Evolutionary conservation across 768 basidiomycete genomes (phyloP).

Genomic region (Lentinula guzmanii): DNA sequence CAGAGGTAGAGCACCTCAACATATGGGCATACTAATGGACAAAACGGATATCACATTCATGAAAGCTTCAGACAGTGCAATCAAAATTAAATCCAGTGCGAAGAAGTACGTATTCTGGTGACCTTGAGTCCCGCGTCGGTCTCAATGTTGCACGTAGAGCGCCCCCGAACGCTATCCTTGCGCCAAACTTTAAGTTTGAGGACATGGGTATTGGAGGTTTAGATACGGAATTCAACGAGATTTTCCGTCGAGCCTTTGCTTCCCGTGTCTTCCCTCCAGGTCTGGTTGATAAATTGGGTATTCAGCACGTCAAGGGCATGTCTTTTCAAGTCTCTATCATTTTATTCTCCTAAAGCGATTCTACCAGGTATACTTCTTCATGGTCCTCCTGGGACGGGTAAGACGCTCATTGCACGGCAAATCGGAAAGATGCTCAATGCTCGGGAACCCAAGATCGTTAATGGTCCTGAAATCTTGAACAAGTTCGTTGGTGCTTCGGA

Average conservation of each 20-base stretch:
- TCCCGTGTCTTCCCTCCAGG: constrained; percentile 98
- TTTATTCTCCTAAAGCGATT: neutral
- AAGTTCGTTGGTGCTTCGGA: constrained; percentile 97
- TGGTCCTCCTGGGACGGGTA: constrained; percentile 97
- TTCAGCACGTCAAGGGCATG: constrained; percentile 94
- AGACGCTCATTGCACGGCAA: constrained; percentile 96
- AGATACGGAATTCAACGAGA: constrained; percentile 90
- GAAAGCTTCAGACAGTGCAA: constrained; percentile 73
- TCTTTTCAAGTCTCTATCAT: neutral
- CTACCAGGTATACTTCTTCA: constrained; percentile 80
- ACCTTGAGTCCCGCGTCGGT: neutral
- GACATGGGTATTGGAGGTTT: constrained; percentile 99
- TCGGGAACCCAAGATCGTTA: constrained; percentile 95
- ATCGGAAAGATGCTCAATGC: constrained; percentile 99
- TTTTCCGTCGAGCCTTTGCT: constrained; percentile 98
- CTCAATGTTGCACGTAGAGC: constrained; percentile 39
- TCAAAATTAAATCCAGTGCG: constrained; percentile 88
- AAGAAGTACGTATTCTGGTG: constrained; percentile 62
- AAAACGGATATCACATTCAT: constrained; percentile 89
- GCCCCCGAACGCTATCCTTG: constrained; percentile 90
- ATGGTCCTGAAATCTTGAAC: constrained; percentile 95
- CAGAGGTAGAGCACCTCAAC: constrained; percentile 17
- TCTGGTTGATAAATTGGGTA: constrained; percentile 95
- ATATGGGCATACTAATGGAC: constrained; percentile 78
- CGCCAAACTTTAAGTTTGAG: constrained; percentile 98